These are phyloP conservation scores for Gossypium trilobum DNA, from an alignment of 441 rosid species.

Conservation along the genomic window DNA sequence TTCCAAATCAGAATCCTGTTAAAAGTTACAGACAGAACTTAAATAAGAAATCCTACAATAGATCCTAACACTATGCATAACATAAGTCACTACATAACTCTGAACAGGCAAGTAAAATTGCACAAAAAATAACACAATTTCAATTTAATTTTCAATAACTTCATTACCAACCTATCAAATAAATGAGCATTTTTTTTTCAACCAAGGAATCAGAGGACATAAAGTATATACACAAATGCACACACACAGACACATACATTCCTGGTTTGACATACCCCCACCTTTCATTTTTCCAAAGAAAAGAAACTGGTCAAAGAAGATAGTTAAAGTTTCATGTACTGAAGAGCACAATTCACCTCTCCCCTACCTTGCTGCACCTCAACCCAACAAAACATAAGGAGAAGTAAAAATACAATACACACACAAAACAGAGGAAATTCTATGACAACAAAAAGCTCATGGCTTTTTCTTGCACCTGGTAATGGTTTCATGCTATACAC, in stretches of 20 bases:
- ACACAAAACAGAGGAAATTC: background rate
- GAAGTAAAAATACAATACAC: background rate
- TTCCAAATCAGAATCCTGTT: constrained; percentile 52
- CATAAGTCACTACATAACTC: background rate
- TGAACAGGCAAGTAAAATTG: background rate
- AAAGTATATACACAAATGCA: too few species aligned
- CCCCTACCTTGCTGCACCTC: background rate
- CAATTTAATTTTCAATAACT: constrained; percentile 6
- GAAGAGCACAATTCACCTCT: background rate
- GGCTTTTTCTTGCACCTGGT: constrained; percentile 7
- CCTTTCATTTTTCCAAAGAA: background rate
- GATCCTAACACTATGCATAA: background rate
- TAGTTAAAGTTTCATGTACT: background rate
- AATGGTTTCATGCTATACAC: background rate
- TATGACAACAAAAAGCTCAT: background rate
- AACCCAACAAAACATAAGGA: background rate
- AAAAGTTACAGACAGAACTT: constrained; percentile 11
- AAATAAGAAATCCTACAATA: background rate
- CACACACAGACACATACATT: too few species aligned
- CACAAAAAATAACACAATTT: background rate
- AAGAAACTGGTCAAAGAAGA: background rate
- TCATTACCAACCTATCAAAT: background rate
- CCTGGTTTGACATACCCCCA: background rate
- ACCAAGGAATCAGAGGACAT: too few species aligned
- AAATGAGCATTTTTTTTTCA: background rate